Conservation (phyloP, 1,284 basidiomycete species). For the Microbotryum silenes-acaulis region DNA sequence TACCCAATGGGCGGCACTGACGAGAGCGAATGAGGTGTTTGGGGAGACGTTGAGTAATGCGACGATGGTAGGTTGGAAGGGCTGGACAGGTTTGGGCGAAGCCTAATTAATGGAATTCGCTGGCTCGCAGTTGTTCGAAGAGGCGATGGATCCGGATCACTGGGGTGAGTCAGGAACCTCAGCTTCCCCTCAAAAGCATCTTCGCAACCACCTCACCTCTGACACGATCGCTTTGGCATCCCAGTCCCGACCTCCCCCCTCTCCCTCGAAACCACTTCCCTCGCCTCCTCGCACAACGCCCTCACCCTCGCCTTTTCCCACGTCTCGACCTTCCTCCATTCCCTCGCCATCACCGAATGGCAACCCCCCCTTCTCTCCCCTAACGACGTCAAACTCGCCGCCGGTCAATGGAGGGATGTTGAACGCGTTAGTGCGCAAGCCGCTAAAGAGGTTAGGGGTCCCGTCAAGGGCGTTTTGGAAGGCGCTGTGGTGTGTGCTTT, state of each 20-base stretch:
- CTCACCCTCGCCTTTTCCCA: neutral
- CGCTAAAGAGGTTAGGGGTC: no score
- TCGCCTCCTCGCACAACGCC: neutral
- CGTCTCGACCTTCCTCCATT: neutral
- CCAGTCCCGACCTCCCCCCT: neutral
- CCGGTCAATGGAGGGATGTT: neutral
- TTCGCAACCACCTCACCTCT: no score
- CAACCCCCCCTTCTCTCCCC: constrained; percentile 1
- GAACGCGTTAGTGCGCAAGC: neutral
- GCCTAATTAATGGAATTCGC: no score
- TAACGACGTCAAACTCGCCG: constrained; percentile 2
- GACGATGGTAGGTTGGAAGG: neutral
- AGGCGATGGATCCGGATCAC: constrained; percentile 5
- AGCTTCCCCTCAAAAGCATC: no score
- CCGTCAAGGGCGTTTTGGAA: no score
- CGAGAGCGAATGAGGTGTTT: neutral
- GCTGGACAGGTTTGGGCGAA: no score
- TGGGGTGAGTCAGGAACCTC: neutral
- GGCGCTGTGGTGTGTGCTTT: no score
- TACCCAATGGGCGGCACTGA: neutral
- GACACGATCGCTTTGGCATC: neutral
- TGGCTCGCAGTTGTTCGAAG: neutral
- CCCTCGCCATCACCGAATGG: constrained; percentile 1
- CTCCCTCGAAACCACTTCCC: neutral
- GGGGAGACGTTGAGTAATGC: neutral